Evolutionary conservation across 495 filamentous ascomycete species (phyloP).

Genomic region (Bathelium albidoporum): DNA sequence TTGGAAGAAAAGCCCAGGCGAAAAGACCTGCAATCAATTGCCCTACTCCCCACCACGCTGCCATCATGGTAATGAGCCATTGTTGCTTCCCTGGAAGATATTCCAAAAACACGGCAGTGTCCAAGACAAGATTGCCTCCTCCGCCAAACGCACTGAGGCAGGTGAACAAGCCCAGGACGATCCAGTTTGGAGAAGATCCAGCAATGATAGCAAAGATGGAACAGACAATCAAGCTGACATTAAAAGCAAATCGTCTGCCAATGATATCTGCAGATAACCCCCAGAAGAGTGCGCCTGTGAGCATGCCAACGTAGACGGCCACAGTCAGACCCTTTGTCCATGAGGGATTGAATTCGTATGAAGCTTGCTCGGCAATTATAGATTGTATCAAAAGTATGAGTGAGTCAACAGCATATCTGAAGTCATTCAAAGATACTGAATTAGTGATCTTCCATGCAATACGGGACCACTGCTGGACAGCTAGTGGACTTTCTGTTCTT

Average conservation of each 20-base stretch:
- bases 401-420: constrained; percentile 59
- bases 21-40: constrained; percentile 31
- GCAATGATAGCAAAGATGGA: constrained; percentile 42
- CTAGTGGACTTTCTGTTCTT: constrained; percentile 17
- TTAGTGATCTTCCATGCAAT: neutral
- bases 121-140: constrained; percentile 60
- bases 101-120: constrained; percentile 52
- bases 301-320: constrained; percentile 45
- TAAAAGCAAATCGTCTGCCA: constrained; percentile 45
- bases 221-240: constrained; percentile 39
- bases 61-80: constrained; percentile 41
- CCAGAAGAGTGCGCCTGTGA: constrained; percentile 46
- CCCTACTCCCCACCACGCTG: constrained; percentile 40
- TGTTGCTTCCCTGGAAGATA: constrained; percentile 39
- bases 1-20: constrained; percentile 32
- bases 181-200: constrained; percentile 40
- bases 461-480: neutral
- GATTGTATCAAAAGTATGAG: constrained; percentile 56
- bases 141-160: constrained; percentile 40
- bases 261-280: constrained; percentile 45
- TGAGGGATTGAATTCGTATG: constrained; percentile 47
- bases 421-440: neutral
- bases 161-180: constrained; percentile 39
- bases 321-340: constrained; percentile 49
- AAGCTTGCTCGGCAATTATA: constrained; percentile 49